Conservation (phyloP, 2,329 filamentous ascomycete genomes). For the Cladophialophora carrionii region DNA sequence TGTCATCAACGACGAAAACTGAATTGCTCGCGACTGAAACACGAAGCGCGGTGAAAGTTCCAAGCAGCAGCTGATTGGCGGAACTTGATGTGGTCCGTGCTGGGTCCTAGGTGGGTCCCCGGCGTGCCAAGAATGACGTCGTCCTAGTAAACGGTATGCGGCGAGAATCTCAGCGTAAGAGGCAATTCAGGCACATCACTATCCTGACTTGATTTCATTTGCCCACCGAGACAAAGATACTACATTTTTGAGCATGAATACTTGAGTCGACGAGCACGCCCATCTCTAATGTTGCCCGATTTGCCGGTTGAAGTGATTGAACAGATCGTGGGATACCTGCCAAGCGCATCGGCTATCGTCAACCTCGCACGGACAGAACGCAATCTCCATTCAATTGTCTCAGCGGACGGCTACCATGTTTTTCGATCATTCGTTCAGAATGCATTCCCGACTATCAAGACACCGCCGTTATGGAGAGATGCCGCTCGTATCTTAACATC, state of each 20-base stretch:
- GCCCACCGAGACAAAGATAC: not conserved
- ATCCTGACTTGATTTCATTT: not conserved
- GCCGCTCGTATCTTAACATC: slow-evolving; percentile 60
- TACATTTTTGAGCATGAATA: not conserved
- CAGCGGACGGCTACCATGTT: slow-evolving; percentile 54
- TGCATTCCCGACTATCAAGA: slow-evolving; percentile 53
- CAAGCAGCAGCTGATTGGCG: slow-evolving; percentile 15
- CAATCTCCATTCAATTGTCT: slow-evolving; percentile 51
- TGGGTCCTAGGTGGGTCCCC: not conserved
- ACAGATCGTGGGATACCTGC: slow-evolving; percentile 49
- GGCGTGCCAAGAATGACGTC: slow-evolving; percentile 6
- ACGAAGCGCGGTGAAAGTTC: not conserved
- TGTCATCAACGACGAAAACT: not conserved
- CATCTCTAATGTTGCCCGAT: slow-evolving; percentile 28
- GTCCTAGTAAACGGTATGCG: not conserved
- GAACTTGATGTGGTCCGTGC: not conserved
- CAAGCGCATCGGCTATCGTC: slow-evolving; percentile 51
- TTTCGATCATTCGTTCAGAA: slow-evolving; percentile 53
- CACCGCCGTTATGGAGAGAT: slow-evolving; percentile 52
- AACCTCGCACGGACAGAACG: slow-evolving; percentile 53
- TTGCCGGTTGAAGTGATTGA: slow-evolving; percentile 47
- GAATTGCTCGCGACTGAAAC: slow-evolving; percentile 11
- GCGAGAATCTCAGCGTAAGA: not conserved
- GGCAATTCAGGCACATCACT: not conserved
- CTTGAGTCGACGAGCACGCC: not conserved